Evolutionary conservation across 2,329 filamentous ascomycete genomes (phyloP), one percentile per base, ranked within the genome.

Genomic region (Xylariaceae sp.): DNA sequence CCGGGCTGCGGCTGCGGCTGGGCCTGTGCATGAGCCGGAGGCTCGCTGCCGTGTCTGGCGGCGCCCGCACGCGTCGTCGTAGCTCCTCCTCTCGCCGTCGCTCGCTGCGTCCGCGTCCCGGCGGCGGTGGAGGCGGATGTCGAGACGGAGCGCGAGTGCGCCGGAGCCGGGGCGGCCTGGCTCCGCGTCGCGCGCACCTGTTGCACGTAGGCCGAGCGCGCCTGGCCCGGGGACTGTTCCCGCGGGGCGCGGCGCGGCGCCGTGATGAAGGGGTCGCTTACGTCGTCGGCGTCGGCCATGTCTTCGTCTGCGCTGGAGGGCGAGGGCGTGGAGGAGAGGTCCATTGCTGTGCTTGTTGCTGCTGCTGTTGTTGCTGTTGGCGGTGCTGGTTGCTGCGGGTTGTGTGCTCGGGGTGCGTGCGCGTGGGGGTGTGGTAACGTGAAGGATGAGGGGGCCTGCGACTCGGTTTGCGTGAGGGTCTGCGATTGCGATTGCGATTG

Each of bases 271-370:
- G 66, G 66, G 52, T 71, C 66, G 46, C 64, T 65, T 10, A 64
- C 67, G 0, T 68, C 65, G 7, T 67, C 64, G 1, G 59, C 62
- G 29, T 68, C 67, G 20, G 57, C 60, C 65, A 68, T 68, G 42
- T 65, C 62, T 48, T 67, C 67, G 53, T 68, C 67, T n/a, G 49
- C 59, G 43, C 21, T 54, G 40, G 41, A 49, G 1, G 52, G 60
- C 18, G 51, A 42, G n/a, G 53, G 59, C 2, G 62, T 57, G 2
- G 60, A 56, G 12, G 66, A 62, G 0, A 63, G 63, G 29, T 67
- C 66, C 63, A 67, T 65, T 20, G 61, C 50, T 43, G 49, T 47
- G 44, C 56, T 16, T 53, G 53, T 40, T 48, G 59, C 26, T 51
- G 50, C n/a, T 19, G 61, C 50, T 44, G 48, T 47, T 45, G 57